phyloP scores from a whole-genome alignment of 2,329 filamentous ascomycete species.

The Alternaria triticina region DNA sequence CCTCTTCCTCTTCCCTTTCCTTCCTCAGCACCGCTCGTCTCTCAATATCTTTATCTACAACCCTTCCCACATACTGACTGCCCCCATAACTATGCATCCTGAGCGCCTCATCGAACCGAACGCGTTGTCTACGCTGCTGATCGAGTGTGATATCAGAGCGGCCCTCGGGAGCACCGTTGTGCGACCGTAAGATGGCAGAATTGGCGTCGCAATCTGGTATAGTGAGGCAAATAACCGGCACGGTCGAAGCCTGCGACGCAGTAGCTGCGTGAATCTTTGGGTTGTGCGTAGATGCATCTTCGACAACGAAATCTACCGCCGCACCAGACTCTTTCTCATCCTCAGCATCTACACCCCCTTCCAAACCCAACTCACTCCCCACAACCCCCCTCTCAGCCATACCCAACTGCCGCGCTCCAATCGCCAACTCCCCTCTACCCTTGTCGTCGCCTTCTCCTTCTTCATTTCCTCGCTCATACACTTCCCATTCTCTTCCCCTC shows the following conservation, averaged over 20 bases:
- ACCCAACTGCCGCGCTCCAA: neutral
- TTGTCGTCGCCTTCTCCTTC: neutral
- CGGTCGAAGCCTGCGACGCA: too few relatives aligned
- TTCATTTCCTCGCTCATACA: neutral
- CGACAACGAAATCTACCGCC: too few relatives aligned
- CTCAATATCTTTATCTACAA: neutral
- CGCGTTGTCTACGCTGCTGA: neutral
- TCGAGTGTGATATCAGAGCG: fast-evolving
- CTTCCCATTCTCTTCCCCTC: neutral
- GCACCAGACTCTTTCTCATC: too few relatives aligned
- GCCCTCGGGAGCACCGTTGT: too few relatives aligned
- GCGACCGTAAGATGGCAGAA: too few relatives aligned
- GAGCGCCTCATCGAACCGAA: neutral
- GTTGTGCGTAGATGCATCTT: too few relatives aligned
- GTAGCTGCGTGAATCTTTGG: too few relatives aligned
- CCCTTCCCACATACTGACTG: neutral
- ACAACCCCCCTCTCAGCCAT: neutral
- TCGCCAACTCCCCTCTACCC: neutral
- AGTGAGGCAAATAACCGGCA: too few relatives aligned
- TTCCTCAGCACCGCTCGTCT: neutral
- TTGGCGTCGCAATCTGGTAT: too few relatives aligned
- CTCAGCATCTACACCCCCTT: fast-evolving
- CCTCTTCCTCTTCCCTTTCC: neutral
- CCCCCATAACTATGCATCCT: neutral
- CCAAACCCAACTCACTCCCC: fast-evolving